Conservation (phyloP, 2,329 filamentous ascomycete species). For the Phyllosticta paracitricarpa region DNA sequence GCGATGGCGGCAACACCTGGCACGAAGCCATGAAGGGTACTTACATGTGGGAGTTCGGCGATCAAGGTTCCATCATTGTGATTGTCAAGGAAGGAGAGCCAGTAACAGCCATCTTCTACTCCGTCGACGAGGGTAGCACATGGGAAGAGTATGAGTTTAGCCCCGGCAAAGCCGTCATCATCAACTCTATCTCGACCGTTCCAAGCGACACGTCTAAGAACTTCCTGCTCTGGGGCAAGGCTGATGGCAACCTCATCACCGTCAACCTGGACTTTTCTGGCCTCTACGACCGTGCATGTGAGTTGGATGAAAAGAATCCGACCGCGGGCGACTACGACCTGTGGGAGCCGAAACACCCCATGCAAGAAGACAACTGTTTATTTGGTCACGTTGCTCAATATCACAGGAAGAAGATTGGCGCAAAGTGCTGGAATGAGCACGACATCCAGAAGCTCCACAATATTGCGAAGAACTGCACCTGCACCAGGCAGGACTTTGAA, state of each 20-base stretch:
- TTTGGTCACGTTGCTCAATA: constrained; percentile 89
- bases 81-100: constrained; percentile 52
- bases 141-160: constrained; percentile 72
- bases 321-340: constrained; percentile 66
- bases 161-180: constrained; percentile 53
- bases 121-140: constrained; percentile 66
- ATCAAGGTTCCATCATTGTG: constrained; percentile 86
- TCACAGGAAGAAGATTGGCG: constrained; percentile 74
- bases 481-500: constrained; percentile 79
- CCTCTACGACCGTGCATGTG: constrained; percentile 63
- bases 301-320: constrained; percentile 51
- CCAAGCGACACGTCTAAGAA: constrained; percentile 83
- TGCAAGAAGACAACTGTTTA: constrained; percentile 69
- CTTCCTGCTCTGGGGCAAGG: constrained; percentile 75
- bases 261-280: constrained; percentile 85
- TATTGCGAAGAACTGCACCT: constrained; percentile 66
- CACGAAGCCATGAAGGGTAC: constrained; percentile 72
- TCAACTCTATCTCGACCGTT: constrained; percentile 77
- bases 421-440: constrained; percentile 72
- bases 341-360: constrained; percentile 80
- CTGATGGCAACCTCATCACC: constrained; percentile 51
- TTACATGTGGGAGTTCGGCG: constrained; percentile 91
- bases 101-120: constrained; percentile 50
- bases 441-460: constrained; percentile 61
- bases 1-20: constrained; percentile 87